These are phyloP conservation scores for Funneliformis caledonium DNA, from an alignment of 371 early-diverging fungal species.

Conservation along the genomic window DNA sequence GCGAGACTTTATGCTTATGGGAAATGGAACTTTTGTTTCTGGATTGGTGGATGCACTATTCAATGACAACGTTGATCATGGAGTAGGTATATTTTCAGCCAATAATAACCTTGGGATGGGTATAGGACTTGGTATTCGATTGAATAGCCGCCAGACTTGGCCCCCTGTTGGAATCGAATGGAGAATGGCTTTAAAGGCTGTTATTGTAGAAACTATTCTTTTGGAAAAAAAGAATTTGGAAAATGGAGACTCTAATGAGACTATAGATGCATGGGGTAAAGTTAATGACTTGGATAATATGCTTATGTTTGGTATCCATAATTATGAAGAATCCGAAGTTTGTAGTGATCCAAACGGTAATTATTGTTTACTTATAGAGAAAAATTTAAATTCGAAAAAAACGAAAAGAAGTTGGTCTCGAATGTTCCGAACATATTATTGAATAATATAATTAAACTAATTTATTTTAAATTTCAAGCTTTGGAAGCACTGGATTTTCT, in stretches of 20 bases:
- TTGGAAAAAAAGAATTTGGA: slow-evolving; percentile 27
- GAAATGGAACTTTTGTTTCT: slow-evolving; percentile 48
- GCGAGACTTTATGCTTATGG: slow-evolving; percentile 49
- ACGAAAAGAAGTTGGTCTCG: not conserved
- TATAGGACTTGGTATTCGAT: slow-evolving; percentile 23
- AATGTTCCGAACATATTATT: not conserved
- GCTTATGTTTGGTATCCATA: slow-evolving; percentile 47
- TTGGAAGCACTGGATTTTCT: slow-evolving; percentile 56
- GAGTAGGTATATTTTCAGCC: slow-evolving; percentile 23
- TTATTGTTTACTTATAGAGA: not conserved
- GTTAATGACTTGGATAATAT: slow-evolving; percentile 44
- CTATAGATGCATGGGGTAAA: slow-evolving; percentile 7
- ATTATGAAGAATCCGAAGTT: slow-evolving; percentile 31
- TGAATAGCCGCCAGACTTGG: slow-evolving; percentile 44
- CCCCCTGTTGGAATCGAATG: slow-evolving; percentile 48
- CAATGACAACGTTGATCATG: slow-evolving; percentile 35
- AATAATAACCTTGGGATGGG: slow-evolving; percentile 8
- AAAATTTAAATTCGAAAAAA: no score
- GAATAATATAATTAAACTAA: not conserved
- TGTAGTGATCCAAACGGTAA: slow-evolving; percentile 50
- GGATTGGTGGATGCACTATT: slow-evolving; percentile 47
- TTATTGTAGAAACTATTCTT: slow-evolving; percentile 45
- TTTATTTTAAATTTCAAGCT: slow-evolving; percentile 17
- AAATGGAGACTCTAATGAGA: not conserved
- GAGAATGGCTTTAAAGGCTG: slow-evolving; percentile 47